Evolutionary conservation across 768 basidiomycete genomes (phyloP), one percentile per base, ranked within the genome.

Genomic region (Arthromyces matolae): DNA sequence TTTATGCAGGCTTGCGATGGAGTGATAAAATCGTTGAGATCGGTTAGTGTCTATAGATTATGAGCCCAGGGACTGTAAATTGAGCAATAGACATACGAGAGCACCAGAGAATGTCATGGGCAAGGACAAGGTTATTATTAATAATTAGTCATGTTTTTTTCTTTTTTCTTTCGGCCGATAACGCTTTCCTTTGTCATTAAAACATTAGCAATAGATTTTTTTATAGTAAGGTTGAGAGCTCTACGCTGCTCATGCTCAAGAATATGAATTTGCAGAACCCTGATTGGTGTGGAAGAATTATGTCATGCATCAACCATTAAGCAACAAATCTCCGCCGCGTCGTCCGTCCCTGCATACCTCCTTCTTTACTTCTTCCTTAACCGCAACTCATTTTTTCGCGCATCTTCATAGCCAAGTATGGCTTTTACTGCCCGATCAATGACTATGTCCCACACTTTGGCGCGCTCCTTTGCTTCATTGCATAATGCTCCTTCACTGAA

Each of bases 1-100:
- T 97, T 96, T 69, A 98, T 97, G 67, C 96, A 99, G 16, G 89
- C 89, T 69, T 97, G 95, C 1, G 93, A 88, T 1, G 96, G 96
- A 0, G 91, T 88, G 34, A 99, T 90, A 65, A 93, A 99, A 67
- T 98, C 96, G 64, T 97, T 97, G 41, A 98, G 77, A 67, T 95
- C 94, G 16, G 91, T 92, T 38, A 97, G 71, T 8, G 88, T 93
- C 91, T 93, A 43, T 25, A 48, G 47, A n/a, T n/a, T n/a, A n/a
- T 97, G 41, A 98, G 77, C 67, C 95, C 94, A 16, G 91, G 91
- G 39, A 97, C 71, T 8, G 88, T 93, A 90, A 93, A 43, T 25
- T 47, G 47, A 29, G 34, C 24, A 33, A 24, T 38, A 54, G 32
- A 72, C 84, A 41, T 62, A 88, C 88, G 54, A 93, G 73, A 33